Conservation (phyloP, 176 grass and related monocot genomes). For the Musa beccarii region DNA sequence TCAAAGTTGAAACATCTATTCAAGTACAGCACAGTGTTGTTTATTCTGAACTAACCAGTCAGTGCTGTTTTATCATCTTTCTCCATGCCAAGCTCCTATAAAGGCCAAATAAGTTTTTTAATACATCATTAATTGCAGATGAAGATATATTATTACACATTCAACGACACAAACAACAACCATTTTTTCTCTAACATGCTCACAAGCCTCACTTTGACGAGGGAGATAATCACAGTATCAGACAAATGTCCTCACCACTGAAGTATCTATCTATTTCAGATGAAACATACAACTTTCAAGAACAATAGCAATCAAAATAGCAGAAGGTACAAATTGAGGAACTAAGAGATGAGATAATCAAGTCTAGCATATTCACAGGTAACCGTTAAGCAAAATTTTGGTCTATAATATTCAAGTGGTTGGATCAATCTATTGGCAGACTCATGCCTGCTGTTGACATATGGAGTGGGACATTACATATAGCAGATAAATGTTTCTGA, state of each 20-base stretch:
- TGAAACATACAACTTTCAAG: too few species aligned
- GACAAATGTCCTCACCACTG: background rate
- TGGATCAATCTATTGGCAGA: background rate
- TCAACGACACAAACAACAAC: constrained; percentile 8
- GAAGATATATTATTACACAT: background rate
- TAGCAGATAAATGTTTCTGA: too few species aligned
- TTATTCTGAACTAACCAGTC: constrained; percentile 61
- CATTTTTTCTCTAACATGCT: background rate
- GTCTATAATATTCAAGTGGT: background rate
- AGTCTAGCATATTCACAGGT: too few species aligned
- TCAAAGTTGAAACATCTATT: background rate
- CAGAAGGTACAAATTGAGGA: too few species aligned
- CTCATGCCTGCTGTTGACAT: background rate
- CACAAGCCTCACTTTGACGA: background rate
- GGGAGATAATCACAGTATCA: background rate
- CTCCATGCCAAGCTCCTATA: constrained; percentile 90
- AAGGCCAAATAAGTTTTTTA: background rate
- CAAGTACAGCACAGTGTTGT: background rate
- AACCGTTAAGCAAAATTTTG: background rate
- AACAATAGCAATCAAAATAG: too few species aligned
- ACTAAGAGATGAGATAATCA: too few species aligned
- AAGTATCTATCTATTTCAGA: background rate
- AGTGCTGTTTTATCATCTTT: constrained; percentile 99
- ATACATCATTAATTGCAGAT: background rate
- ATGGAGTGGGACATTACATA: too few species aligned